Percentiles rank a stretch among this genome's conserved stretches.
These are phyloP conservation scores for Komagataella kurtzmanii DNA, from an alignment of 805 yeast genomes.

Conservation along the genomic window DNA sequence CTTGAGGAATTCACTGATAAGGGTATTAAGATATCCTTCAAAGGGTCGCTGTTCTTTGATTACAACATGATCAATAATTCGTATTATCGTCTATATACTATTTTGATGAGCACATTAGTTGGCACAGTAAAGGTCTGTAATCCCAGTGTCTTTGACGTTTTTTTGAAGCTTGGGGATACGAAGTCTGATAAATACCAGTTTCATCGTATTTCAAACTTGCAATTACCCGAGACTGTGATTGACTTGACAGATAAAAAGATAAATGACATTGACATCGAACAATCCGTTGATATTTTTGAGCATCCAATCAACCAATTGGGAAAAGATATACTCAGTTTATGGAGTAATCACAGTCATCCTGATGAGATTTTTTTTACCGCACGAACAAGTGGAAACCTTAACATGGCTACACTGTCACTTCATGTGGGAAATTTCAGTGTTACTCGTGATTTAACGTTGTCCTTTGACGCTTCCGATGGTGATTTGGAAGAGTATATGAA, in stretches of 20 bases:
- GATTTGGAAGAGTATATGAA: background rate
- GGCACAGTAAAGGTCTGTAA: background rate
- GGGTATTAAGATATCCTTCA: slow-evolving; percentile 1
- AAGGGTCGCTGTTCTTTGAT: slow-evolving; percentile 1
- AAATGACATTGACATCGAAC: background rate
- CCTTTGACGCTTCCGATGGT: background rate
- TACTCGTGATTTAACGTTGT: background rate
- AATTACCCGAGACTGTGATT: background rate
- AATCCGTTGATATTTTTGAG: background rate
- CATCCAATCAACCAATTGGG: background rate
- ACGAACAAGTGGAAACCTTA: background rate
- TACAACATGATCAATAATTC: slow-evolving; percentile 1
- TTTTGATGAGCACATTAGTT: background rate
- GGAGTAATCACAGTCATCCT: background rate
- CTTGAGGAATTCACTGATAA: slow-evolving; percentile 1
- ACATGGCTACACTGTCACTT: background rate
- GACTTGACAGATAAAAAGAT: background rate
- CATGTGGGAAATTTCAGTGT: background rate
- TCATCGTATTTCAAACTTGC: background rate
- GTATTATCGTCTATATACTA: slow-evolving; percentile 2
- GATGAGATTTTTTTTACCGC: background rate
- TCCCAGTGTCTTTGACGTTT: background rate
- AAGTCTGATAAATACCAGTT: background rate
- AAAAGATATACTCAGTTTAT: background rate
- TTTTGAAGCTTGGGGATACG: background rate